Percentiles rank a stretch among this genome's conserved stretches.
Evolutionary conservation across 1,139 yeast species (phyloP).

Genomic region (Diutina catenulata): DNA sequence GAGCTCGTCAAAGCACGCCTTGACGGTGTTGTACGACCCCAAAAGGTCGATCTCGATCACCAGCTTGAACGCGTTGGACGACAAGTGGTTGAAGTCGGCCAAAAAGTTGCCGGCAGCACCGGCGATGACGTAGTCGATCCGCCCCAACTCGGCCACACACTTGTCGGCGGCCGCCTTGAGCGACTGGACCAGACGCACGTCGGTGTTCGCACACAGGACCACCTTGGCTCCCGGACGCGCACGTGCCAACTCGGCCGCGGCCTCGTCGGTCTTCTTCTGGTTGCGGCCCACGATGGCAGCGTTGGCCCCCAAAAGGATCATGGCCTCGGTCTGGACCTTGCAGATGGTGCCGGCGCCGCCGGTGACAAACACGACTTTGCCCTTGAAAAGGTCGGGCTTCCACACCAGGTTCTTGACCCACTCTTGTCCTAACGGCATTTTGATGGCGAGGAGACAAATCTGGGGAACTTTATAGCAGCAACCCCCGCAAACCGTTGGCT

Average conservation of each 20-base stretch:
- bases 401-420: conserved; percentile 15
- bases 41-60: conserved; percentile 76
- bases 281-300: conserved; percentile 82
- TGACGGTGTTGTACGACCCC: conserved; percentile 80
- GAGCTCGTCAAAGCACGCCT: conserved; percentile 63
- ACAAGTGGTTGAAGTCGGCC: conserved; percentile 64
- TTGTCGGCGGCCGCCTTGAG: conserved; percentile 48
- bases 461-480: too few relatives aligned
- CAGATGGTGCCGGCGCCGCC: conserved; percentile 96
- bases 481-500: too few relatives aligned
- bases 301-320: conserved; percentile 72
- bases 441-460: too few relatives aligned
- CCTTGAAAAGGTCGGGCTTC: conserved; percentile 59
- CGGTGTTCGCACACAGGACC: conserved; percentile 56
- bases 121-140: conserved; percentile 75
- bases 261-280: conserved; percentile 45
- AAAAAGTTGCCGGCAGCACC: conserved; percentile 96
- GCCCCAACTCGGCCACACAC: conserved; percentile 57
- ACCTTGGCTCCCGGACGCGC: conserved; percentile 54
- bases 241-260: conserved; percentile 50
- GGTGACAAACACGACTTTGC: conserved; percentile 80
- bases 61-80: conserved; percentile 76
- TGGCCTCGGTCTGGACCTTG: conserved; percentile 73
- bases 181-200: conserved; percentile 58
- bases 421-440: conserved; percentile 2